These are phyloP conservation scores for Naganishia sp. DNA, from an alignment of 1,284 basidiomycete species.

Conservation along the genomic window DNA sequence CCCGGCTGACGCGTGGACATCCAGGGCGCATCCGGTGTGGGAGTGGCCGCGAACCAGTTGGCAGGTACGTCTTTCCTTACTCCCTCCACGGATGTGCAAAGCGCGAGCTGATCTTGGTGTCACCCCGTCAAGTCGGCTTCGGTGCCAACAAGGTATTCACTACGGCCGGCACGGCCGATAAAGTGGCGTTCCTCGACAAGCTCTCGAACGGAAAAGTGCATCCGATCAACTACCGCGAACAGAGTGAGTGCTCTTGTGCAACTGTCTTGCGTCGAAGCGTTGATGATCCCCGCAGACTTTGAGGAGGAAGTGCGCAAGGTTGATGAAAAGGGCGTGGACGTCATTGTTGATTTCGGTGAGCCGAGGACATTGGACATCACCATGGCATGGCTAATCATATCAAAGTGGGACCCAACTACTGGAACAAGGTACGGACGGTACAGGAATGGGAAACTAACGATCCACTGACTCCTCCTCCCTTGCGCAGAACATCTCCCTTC, in stretches of 20 bases:
- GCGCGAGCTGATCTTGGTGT: conserved; percentile 35
- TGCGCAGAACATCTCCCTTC: conserved; percentile 71
- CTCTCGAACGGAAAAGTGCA: conserved; percentile 61
- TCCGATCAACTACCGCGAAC: conserved; percentile 80
- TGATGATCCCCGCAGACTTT: conserved; percentile 47
- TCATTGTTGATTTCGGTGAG: conserved; percentile 74
- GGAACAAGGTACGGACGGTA: conserved; percentile 30
- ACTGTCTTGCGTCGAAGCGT: neutral
- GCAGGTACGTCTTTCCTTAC: conserved; percentile 60
- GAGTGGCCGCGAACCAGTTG: conserved; percentile 85
- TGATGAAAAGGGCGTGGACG: conserved; percentile 56
- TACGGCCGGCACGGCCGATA: conserved; percentile 82
- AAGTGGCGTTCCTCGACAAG: conserved; percentile 70
- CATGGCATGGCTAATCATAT: neutral
- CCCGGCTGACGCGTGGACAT: neutral
- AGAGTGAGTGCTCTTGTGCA: conserved; percentile 62
- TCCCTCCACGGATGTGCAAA: neutral
- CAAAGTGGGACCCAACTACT: conserved; percentile 34
- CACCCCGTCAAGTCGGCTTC: conserved; percentile 11
- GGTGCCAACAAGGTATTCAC: conserved; percentile 65
- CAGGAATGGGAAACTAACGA: neutral
- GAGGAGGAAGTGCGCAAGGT: conserved; percentile 55
- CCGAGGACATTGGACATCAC: conserved; percentile 59
- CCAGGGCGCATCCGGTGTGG: conserved; percentile 80
- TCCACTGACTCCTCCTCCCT: neutral